Base-by-base conservation (phyloP, 768 basidiomycete genomes). In the Saitozyma sp. region DNA sequence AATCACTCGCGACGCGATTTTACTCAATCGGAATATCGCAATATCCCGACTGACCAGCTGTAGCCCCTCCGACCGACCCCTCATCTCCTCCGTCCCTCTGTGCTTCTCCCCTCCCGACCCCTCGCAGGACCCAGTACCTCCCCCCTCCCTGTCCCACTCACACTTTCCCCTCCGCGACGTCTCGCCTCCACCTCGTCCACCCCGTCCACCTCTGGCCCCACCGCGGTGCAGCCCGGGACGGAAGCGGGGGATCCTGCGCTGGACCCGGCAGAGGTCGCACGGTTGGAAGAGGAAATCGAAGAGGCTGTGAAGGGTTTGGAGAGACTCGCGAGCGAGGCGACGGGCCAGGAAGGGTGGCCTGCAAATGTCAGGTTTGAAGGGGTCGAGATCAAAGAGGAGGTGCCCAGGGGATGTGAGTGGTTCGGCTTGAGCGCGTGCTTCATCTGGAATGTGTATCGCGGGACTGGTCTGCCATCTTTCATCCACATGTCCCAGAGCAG, bases 311-410 rank as follows among this genome's bases (percentile, higher is more conserved):
- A 19, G 41, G 38, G 38, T 17, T 9, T 11, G 37, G 17, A 19
- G 51, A 61, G 11, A 51, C 50, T 17, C n/a, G 39, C 9, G 11
- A 50, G 19, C 59, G 51, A 13, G 29, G 46, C 8, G 52, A 61
- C 51, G 54, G 46, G 3, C 59, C 53, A 8, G 17, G 39, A 38
- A 9, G 20, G 6, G 59, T 54, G 43, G 11, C 59, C 59, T 9
- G 48, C 52, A 3, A 61, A 61, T 46, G 59, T 61, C 41, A 43
- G 59, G 20, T 61, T 61, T 48, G 59, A 61, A 45, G 59, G 59
- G 42, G 53, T 61, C 39, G 59, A 61, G 52, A 54, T 54, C 17
- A 16, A 54, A 29, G 59, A 61, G 40, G 48, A 48, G 4, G 39
- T 46, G 29, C 51, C 41, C 2, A 54, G 59, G 29, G 59, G 52